Percentiles rank a stretch among this genome's conserved stretches.
Evolutionary conservation across 371 early-diverging fungal species (phyloP).

Genomic region (Rhizopus stolonifer): DNA sequence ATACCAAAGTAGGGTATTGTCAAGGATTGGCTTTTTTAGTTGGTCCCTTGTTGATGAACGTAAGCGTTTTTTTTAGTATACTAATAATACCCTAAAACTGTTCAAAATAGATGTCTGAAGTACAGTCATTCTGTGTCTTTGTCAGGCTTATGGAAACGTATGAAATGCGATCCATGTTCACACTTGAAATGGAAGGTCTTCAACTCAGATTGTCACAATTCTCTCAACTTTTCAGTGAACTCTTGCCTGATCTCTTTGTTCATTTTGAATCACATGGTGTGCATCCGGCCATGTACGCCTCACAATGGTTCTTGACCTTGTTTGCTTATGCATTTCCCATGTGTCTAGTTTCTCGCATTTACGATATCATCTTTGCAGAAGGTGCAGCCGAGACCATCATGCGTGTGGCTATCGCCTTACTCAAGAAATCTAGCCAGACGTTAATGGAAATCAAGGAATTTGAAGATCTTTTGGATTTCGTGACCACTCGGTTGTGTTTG

Average conservation of each 20-base stretch:
- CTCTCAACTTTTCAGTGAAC: constrained; percentile 73
- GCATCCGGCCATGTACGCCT: constrained; percentile 87
- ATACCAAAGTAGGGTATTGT: constrained; percentile 93
- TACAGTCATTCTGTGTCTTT: constrained; percentile 89
- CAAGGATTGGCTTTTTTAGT: constrained; percentile 96
- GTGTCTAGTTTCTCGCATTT: constrained; percentile 71
- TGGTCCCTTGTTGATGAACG: constrained; percentile 90
- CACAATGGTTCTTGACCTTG: constrained; percentile 91
- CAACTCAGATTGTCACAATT: constrained; percentile 86
- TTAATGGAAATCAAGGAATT: constrained; percentile 64
- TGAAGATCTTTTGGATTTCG: constrained; percentile 78
- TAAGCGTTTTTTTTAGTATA: constrained; percentile 23
- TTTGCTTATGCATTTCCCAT: constrained; percentile 88
- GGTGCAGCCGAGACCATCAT: constrained; percentile 86
- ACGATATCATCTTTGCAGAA: constrained; percentile 85
- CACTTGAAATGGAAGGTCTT: constrained; percentile 84
- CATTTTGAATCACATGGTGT: constrained; percentile 78
- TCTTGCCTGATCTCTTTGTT: constrained; percentile 70
- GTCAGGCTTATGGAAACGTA: constrained; percentile 89
- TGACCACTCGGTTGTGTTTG: constrained; percentile 76
- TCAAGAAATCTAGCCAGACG: constrained; percentile 70
- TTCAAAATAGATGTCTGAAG: constrained; percentile 79
- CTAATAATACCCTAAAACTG: too few relatives aligned
- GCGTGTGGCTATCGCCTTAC: constrained; percentile 84
- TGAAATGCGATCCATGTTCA: constrained; percentile 80